phyloP scores from a whole-genome alignment of 2,329 filamentous ascomycete species.

The Colletotrichum falcatum region DNA sequence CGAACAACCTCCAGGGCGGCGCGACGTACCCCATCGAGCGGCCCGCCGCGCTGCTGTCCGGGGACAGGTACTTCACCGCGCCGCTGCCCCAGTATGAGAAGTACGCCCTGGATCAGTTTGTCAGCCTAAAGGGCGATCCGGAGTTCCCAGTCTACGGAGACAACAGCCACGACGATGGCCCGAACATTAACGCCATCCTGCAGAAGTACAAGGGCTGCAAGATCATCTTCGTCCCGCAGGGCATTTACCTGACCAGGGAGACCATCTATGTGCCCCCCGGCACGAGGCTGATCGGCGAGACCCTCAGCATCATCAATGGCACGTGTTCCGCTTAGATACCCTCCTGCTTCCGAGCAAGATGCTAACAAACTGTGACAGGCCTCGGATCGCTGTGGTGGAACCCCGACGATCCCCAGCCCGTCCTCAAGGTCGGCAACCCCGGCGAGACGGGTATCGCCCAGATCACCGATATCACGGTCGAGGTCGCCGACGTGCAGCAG shows the following conservation, averaged over 20 bases:
- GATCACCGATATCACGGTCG: constrained; percentile 65
- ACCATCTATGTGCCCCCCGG: constrained; percentile 45
- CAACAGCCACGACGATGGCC: constrained; percentile 51
- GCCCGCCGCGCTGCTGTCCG: constrained; percentile 47
- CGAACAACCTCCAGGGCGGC: constrained; percentile 48
- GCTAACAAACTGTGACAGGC: constrained; percentile 45
- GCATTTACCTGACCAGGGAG: constrained; percentile 34
- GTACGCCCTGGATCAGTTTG: constrained; percentile 54
- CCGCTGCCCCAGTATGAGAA: constrained; percentile 57
- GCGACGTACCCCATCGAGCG: constrained; percentile 48
- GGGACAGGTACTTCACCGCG: constrained; percentile 48
- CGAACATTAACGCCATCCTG: constrained; percentile 49
- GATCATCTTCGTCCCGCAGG: constrained; percentile 56
- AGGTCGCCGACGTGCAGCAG: constrained; percentile 58
- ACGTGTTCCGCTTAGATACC: not conserved
- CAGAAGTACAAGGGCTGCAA: constrained; percentile 49
- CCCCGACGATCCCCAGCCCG: constrained; percentile 56
- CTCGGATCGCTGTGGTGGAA: constrained; percentile 59
- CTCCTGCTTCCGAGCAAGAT: not conserved
- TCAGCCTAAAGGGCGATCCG: constrained; percentile 60
- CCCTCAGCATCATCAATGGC: constrained; percentile 62
- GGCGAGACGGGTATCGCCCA: constrained; percentile 63
- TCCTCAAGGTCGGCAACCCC: constrained; percentile 63
- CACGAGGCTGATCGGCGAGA: constrained; percentile 66
- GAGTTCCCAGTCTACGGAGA: constrained; percentile 56